phyloP scores from a whole-genome alignment of 169 alveolate species.

The Eimeria praecox region DNA sequence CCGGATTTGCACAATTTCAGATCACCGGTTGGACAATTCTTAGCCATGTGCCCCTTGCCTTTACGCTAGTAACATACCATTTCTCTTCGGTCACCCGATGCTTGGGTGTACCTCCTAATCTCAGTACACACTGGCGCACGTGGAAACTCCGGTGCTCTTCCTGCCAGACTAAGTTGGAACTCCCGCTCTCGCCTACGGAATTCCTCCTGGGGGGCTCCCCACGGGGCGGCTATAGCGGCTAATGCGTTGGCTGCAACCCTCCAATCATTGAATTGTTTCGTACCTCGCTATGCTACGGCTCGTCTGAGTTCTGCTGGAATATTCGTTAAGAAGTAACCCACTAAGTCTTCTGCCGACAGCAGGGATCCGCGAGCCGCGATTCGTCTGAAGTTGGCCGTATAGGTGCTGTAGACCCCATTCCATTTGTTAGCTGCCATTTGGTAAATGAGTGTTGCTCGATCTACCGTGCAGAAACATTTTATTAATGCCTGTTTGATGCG shows the following conservation, averaged over 20 bases:
- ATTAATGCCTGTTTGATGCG: too few relatives aligned
- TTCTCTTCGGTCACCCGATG: background rate
- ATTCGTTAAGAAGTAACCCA: too few relatives aligned
- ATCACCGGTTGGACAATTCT: too few relatives aligned
- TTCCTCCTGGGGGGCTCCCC: background rate
- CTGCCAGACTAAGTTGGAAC: background rate
- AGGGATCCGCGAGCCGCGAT: background rate
- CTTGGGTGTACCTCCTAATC: background rate
- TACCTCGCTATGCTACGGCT: too few relatives aligned
- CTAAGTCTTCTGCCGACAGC: background rate
- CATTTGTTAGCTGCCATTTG: background rate
- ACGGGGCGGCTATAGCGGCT: background rate
- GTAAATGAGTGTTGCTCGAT: background rate
- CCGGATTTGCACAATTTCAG: too few relatives aligned
- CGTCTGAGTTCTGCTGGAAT: too few relatives aligned
- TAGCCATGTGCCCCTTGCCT: too few relatives aligned
- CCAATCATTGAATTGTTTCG: background rate
- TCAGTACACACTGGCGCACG: background rate
- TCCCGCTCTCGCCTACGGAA: background rate
- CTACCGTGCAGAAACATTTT: background rate
- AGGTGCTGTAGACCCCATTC: background rate
- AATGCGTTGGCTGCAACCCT: background rate
- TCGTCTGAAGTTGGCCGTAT: background rate
- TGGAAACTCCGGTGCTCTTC: background rate
- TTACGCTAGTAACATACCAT: too few relatives aligned